These are phyloP conservation scores for Aschersonia sp. DNA, from an alignment of 2,329 filamentous ascomycete species.

Conservation along the genomic window DNA sequence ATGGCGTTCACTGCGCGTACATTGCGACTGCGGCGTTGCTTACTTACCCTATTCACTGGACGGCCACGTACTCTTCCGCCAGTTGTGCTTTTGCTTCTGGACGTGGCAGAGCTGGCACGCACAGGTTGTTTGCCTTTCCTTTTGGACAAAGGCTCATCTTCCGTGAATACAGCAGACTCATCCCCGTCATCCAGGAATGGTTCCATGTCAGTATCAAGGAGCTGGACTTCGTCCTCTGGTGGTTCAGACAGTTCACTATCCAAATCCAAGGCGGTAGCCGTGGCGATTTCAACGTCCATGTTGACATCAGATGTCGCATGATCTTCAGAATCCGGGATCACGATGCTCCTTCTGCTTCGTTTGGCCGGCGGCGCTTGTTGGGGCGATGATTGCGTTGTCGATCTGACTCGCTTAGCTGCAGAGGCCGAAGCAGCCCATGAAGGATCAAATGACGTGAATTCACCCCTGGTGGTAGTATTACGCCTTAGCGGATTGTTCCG, in stretches of 20 bases:
- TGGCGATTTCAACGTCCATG: conserved; percentile 17
- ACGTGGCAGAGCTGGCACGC: background rate
- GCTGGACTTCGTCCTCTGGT: conserved; percentile 6
- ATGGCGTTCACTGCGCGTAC: background rate
- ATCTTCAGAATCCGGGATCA: conserved; percentile 16
- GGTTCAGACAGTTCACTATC: conserved; percentile 5
- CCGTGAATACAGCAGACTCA: conserved; percentile 9
- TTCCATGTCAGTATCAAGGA: conserved; percentile 7
- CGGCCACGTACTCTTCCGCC: background rate
- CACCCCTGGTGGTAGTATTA: background rate
- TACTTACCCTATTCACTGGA: background rate
- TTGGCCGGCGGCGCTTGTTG: conserved; percentile 13
- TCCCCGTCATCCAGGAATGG: conserved; percentile 4
- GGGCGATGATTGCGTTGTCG: conserved; percentile 7
- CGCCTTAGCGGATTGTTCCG: conserved; percentile 4
- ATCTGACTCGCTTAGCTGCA: conserved; percentile 11
- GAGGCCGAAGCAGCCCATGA: conserved; percentile 3
- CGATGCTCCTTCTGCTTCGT: conserved; percentile 15
- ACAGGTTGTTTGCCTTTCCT: conserved; percentile 6
- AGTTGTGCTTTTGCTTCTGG: background rate
- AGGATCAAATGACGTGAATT: conserved; percentile 2
- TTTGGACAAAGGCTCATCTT: conserved; percentile 15
- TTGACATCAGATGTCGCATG: conserved; percentile 10
- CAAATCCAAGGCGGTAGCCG: conserved; percentile 9
- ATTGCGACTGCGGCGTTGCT: background rate